These are phyloP conservation scores for Phytophthora meadii DNA, from an alignment of 352 stramenopile species.

Conservation along the genomic window DNA sequence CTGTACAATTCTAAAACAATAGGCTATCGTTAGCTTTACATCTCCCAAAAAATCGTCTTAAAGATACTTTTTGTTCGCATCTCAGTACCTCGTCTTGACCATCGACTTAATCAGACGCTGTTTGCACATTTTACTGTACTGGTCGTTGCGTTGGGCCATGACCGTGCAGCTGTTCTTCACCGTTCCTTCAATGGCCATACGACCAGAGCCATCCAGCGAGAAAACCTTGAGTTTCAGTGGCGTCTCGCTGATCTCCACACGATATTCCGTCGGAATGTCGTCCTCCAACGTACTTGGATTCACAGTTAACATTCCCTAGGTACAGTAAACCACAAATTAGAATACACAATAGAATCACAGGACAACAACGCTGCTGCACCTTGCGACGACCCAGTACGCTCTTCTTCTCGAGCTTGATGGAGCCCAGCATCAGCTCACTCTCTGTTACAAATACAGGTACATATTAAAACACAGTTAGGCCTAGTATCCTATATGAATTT, in stretches of 20 bases:
- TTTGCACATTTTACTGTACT: conserved; percentile 88
- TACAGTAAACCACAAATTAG: conserved; percentile 5
- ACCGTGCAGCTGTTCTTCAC: conserved; percentile 89
- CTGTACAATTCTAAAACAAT: conserved; percentile 65
- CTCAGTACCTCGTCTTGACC: conserved; percentile 73
- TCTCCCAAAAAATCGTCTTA: background rate
- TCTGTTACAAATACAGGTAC: conserved; percentile 42
- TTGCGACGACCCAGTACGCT: conserved; percentile 75
- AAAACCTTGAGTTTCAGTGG: conserved; percentile 87
- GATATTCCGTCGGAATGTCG: conserved; percentile 84
- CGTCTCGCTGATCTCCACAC: conserved; percentile 79
- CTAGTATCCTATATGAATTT: background rate
- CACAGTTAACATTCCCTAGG: conserved; percentile 76
- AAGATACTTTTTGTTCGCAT: no score
- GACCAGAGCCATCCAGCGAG: conserved; percentile 82
- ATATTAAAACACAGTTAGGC: background rate
- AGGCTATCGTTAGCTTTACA: background rate
- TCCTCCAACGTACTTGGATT: conserved; percentile 80
- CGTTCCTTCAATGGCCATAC: conserved; percentile 88
- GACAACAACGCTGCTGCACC: conserved; percentile 31
- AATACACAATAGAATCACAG: conserved; percentile 5
- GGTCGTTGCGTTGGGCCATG: conserved; percentile 84
- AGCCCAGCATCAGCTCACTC: conserved; percentile 85
- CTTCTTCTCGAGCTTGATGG: conserved; percentile 86
- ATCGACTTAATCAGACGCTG: conserved; percentile 88